Percentiles rank a stretch among this genome's conserved stretches.
phyloP scores from a whole-genome alignment of 768 basidiomycete species.

The Antrodiella citrinella region DNA sequence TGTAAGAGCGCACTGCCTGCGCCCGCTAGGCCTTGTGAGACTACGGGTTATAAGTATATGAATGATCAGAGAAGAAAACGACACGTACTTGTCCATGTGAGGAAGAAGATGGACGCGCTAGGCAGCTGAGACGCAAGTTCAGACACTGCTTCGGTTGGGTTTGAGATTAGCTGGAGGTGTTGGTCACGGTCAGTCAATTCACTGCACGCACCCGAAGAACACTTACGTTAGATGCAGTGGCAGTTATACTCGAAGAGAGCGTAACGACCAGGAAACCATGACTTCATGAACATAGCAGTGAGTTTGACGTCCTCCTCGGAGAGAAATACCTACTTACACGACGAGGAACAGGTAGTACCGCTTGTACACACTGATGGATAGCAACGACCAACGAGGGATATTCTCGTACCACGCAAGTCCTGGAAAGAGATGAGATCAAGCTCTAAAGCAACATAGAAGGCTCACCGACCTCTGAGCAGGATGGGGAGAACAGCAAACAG shows the following conservation, averaged over 20 bases:
- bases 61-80: too few relatives aligned
- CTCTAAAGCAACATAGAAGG: not conserved
- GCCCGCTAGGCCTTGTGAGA: conserved; percentile 44
- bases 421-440: conserved; percentile 17
- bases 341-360: conserved; percentile 65
- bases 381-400: conserved; percentile 56
- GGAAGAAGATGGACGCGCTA: conserved; percentile 51
- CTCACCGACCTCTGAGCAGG: conserved; percentile 39
- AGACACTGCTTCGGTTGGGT: conserved; percentile 36
- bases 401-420: conserved; percentile 63
- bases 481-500: conserved; percentile 55
- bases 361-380: conserved; percentile 65
- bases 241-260: conserved; percentile 50
- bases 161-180: conserved; percentile 28
- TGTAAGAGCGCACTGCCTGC: conserved; percentile 48
- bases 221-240: conserved; percentile 22
- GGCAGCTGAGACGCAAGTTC: conserved; percentile 44
- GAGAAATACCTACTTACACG: conserved; percentile 29
- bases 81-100: conserved; percentile 45
- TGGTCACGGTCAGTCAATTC: not conserved
- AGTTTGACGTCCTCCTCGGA: not conserved
- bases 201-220: conserved; percentile 10
- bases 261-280: conserved; percentile 73
- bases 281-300: conserved; percentile 18
- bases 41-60: too few relatives aligned